Percentiles rank a stretch among this genome's conserved stretches.
phyloP scores from a whole-genome alignment of 441 rosid genomes.

The Daphne laureola region DNA sequence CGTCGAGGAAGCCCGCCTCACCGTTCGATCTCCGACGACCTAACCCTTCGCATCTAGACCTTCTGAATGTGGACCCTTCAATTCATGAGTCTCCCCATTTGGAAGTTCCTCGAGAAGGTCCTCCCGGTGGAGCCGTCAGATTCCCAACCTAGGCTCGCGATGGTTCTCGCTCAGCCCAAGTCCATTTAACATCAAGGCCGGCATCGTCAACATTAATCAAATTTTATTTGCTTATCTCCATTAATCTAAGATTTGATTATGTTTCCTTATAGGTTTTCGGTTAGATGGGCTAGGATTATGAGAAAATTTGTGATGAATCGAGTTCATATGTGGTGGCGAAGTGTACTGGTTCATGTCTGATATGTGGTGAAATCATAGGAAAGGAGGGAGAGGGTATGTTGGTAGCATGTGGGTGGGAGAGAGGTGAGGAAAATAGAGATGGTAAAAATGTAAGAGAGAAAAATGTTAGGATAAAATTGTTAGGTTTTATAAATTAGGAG shows the following conservation, averaged over 20 bases:
- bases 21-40: slow-evolving; percentile 54
- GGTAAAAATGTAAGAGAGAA: too few relatives aligned
- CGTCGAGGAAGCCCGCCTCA: slow-evolving; percentile 61
- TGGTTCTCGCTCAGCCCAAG: slow-evolving; percentile 63
- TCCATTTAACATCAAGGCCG: slow-evolving; percentile 64
- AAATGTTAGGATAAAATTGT: too few relatives aligned
- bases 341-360: slow-evolving; percentile 54
- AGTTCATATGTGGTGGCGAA: slow-evolving; percentile 64
- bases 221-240: background rate
- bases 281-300: slow-evolving; percentile 64
- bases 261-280: slow-evolving; percentile 35
- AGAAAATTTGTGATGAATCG: slow-evolving; percentile 56
- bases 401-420: too few relatives aligned
- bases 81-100: slow-evolving; percentile 58
- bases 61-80: slow-evolving; percentile 74
- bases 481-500: too few relatives aligned
- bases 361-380: too few relatives aligned
- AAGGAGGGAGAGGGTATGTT: too few relatives aligned
- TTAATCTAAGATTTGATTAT: background rate
- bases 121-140: slow-evolving; percentile 40
- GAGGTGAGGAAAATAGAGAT: too few relatives aligned
- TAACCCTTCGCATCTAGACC: slow-evolving; percentile 59
- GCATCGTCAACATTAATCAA: slow-evolving; percentile 40
- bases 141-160: slow-evolving; percentile 33
- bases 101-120: slow-evolving; percentile 44